Evolutionary conservation across 1,139 yeast genomes (phyloP).

Genomic region (Debaryomycetaceae sp.): DNA sequence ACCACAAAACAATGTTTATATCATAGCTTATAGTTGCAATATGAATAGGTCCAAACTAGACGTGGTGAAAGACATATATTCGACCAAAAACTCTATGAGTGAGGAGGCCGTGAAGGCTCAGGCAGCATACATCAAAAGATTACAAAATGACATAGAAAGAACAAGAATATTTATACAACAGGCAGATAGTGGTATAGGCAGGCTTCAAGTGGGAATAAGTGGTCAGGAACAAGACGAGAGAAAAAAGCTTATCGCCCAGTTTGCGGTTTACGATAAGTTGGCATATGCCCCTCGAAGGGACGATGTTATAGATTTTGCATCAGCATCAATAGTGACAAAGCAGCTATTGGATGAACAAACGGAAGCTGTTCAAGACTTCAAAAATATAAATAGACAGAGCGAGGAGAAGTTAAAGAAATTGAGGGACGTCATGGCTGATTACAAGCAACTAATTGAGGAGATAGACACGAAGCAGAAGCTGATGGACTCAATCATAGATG

Average conservation of each 20-base stretch:
- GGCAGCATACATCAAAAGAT: slow-evolving; percentile 20
- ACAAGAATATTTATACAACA: slow-evolving; percentile 25
- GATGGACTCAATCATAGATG: slow-evolving; percentile 5
- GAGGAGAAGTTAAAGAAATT: background rate
- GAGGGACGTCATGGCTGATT: slow-evolving; percentile 2
- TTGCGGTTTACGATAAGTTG: slow-evolving; percentile 23
- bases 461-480: slow-evolving; percentile 8
- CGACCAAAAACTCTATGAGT: background rate
- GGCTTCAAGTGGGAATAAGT: slow-evolving; percentile 9
- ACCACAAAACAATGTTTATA: background rate
- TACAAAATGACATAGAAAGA: slow-evolving; percentile 25
- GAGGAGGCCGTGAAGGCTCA: slow-evolving; percentile 4
- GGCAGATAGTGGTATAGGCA: slow-evolving; percentile 25
- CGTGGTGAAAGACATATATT: slow-evolving; percentile 4
- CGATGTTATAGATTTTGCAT: slow-evolving; percentile 35
- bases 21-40: background rate
- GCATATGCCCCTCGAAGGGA: slow-evolving; percentile 34
- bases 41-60: slow-evolving; percentile 3
- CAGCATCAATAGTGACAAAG: slow-evolving; percentile 24
- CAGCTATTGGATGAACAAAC: slow-evolving; percentile 17
- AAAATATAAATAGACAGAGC: slow-evolving; percentile 5
- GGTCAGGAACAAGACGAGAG: slow-evolving; percentile 10
- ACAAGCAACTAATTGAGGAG: slow-evolving; percentile 5
- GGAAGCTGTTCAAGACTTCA: slow-evolving; percentile 8
- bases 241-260: slow-evolving; percentile 23